phyloP scores from a whole-genome alignment of 2,329 filamentous ascomycete species.

The Neonectria hederae region DNA sequence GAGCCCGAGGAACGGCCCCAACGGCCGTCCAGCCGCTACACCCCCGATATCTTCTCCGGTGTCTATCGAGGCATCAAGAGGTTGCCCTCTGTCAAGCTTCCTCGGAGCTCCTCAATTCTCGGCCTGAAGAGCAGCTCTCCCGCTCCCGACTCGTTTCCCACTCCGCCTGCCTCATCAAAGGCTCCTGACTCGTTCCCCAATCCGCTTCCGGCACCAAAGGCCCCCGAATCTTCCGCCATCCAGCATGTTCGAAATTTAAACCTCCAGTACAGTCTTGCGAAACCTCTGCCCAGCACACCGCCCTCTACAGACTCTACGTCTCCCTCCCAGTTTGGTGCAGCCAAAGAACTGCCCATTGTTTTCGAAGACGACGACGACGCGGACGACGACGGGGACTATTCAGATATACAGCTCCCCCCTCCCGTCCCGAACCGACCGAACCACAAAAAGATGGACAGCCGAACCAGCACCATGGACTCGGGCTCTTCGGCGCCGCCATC shows the following conservation, averaged over 20 bases:
- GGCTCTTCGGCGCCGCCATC: conserved; percentile 45
- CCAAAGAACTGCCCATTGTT: conserved; percentile 40
- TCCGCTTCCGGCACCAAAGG: conserved; percentile 29
- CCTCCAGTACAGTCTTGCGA: conserved; percentile 65
- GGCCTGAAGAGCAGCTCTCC: conserved; percentile 46
- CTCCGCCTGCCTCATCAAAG: conserved; percentile 29
- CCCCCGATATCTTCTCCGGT: conserved; percentile 60
- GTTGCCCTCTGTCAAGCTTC: conserved; percentile 54
- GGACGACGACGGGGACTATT: conserved; percentile 38
- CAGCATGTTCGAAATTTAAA: conserved; percentile 65
- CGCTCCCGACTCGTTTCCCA: conserved; percentile 26
- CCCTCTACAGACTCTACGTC: conserved; percentile 40
- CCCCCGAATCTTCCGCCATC: conserved; percentile 32
- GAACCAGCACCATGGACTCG: conserved; percentile 62
- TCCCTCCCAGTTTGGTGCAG: conserved; percentile 46
- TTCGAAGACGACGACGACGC: conserved; percentile 42
- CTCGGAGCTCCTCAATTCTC: conserved; percentile 56
- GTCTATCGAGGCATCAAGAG: conserved; percentile 63
- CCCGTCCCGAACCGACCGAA: conserved; percentile 16
- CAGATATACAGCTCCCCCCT: conserved; percentile 43
- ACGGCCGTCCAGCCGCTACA: conserved; percentile 43
- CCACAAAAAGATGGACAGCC: conserved; percentile 50
- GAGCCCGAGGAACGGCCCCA: conserved; percentile 52
- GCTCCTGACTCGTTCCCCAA: conserved; percentile 25
- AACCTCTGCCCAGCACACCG: conserved; percentile 65